phyloP scores from a whole-genome alignment of 2,329 filamentous ascomycete species.

The Ophiostoma ips region DNA sequence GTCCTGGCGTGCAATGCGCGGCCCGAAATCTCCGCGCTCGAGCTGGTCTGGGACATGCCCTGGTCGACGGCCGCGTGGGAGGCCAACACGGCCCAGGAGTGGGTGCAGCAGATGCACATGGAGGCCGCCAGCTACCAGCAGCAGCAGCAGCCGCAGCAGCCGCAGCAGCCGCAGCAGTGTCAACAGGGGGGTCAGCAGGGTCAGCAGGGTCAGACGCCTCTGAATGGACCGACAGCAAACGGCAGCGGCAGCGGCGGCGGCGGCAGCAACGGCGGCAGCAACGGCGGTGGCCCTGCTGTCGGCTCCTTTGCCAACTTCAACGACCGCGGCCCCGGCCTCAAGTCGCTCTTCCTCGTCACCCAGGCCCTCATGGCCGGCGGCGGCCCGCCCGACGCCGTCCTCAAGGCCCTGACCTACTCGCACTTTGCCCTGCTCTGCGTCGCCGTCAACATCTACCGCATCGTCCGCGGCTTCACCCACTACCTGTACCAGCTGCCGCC shows the following conservation, averaged over 20 bases:
- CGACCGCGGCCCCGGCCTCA: not conserved
- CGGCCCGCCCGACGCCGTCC: not conserved
- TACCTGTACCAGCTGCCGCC: conserved; percentile 7
- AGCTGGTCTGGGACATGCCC: conserved; percentile 6
- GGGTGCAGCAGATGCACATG: not conserved
- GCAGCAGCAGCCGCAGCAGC: no score
- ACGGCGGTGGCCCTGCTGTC: no score
- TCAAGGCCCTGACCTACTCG: not conserved
- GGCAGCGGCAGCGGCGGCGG: no score
- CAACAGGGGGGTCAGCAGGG: no score
- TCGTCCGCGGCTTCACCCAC: conserved; percentile 6
- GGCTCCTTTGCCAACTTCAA: no score
- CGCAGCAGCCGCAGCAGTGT: no score
- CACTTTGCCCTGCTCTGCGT: conserved; percentile 5
- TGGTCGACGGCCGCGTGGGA: conserved; percentile 5
- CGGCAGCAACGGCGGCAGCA: no score
- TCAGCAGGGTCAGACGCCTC: no score
- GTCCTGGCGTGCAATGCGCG: conserved; percentile 4
- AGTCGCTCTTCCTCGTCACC: conserved; percentile 4
- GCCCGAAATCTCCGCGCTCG: conserved; percentile 6
- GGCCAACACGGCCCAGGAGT: not conserved
- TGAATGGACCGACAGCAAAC: no score
- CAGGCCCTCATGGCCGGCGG: conserved; percentile 4
- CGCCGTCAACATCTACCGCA: conserved; percentile 5
- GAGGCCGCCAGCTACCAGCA: conserved; percentile 3